Conservation (phyloP, 176 grass and related monocot species). For the Lolium perenne region DNA sequence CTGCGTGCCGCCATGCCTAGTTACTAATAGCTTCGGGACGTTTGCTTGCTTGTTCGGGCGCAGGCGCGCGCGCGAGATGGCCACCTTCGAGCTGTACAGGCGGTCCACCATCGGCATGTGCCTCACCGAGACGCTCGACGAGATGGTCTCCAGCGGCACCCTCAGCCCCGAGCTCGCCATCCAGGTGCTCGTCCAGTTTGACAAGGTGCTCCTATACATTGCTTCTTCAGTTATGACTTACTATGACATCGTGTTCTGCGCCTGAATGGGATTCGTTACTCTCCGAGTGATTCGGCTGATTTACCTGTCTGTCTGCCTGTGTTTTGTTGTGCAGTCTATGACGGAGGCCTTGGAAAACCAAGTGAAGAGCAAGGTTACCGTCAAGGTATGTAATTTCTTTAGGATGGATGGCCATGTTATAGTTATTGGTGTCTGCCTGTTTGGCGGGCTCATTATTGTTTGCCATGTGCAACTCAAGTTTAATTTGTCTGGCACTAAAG, state of each 20-base stretch:
- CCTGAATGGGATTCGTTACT: not conserved
- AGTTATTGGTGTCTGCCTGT: not conserved
- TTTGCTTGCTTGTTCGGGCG: not conserved
- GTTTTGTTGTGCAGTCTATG: conserved; percentile 67
- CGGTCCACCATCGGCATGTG: conserved; percentile 91
- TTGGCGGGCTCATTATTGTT: not conserved
- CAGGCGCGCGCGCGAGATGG: conserved; percentile 47
- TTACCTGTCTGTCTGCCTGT: not conserved
- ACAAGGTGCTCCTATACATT: conserved; percentile 59
- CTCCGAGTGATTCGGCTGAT: not conserved
- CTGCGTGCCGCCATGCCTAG: not conserved
- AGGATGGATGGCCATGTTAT: too few species aligned
- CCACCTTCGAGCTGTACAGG: conserved; percentile 92
- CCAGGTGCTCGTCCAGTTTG: conserved; percentile 95
- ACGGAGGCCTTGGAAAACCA: conserved; percentile 87
- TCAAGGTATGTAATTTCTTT: conserved; percentile 65
- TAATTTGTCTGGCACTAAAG: not conserved
- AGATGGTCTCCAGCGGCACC: conserved; percentile 90
- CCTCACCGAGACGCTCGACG: conserved; percentile 90
- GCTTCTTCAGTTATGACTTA: not conserved
- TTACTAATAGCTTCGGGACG: not conserved
- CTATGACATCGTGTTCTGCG: not conserved
- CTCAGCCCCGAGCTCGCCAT: conserved; percentile 91
- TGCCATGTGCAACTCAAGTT: not conserved
- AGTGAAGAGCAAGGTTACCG: conserved; percentile 87